Percentiles rank a stretch among this genome's conserved stretches.
Conservation (phyloP, 495 filamentous ascomycete species). For the Penicillium tannophilum region DNA sequence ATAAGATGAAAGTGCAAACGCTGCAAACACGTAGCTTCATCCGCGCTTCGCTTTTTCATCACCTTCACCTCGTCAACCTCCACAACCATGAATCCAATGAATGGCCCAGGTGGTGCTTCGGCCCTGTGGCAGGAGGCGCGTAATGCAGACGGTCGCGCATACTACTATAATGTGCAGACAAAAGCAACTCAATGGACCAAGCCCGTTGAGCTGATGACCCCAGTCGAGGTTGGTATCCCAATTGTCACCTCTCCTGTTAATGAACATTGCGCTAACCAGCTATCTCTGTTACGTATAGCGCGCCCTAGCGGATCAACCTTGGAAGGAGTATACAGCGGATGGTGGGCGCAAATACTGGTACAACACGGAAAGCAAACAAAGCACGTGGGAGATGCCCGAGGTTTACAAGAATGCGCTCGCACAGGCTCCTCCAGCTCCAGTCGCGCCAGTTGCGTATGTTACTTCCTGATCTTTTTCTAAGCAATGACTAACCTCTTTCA, state of each 20-base stretch:
- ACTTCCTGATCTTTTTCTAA: background rate
- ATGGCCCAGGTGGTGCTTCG: conserved; percentile 54
- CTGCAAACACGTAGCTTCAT: conserved; percentile 33
- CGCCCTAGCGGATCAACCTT: conserved; percentile 79
- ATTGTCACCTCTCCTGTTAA: background rate
- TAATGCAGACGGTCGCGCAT: conserved; percentile 81
- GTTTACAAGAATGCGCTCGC: conserved; percentile 73
- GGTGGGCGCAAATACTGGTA: conserved; percentile 93
- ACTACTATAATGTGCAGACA: conserved; percentile 88
- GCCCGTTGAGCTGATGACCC: conserved; percentile 85
- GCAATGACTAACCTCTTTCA: conserved; percentile 39
- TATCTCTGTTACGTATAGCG: conserved; percentile 51
- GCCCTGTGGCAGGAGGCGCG: conserved; percentile 80
- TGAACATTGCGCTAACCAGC: conserved; percentile 13
- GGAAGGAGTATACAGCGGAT: conserved; percentile 89
- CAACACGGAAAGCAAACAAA: conserved; percentile 87
- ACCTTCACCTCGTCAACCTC: conserved; percentile 12
- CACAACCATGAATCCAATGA: conserved; percentile 64
- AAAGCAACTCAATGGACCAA: conserved; percentile 94
- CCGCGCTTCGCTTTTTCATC: conserved; percentile 26
- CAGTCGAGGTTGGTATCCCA: conserved; percentile 68
- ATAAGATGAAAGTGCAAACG: conserved; percentile 35
- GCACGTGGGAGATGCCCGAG: conserved; percentile 93
- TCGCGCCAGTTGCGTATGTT: conserved; percentile 59
- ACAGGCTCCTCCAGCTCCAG: conserved; percentile 48